These are phyloP conservation scores for Xylogone sp. DNA, from an alignment of 2,329 filamentous ascomycete species.

Conservation along the genomic window DNA sequence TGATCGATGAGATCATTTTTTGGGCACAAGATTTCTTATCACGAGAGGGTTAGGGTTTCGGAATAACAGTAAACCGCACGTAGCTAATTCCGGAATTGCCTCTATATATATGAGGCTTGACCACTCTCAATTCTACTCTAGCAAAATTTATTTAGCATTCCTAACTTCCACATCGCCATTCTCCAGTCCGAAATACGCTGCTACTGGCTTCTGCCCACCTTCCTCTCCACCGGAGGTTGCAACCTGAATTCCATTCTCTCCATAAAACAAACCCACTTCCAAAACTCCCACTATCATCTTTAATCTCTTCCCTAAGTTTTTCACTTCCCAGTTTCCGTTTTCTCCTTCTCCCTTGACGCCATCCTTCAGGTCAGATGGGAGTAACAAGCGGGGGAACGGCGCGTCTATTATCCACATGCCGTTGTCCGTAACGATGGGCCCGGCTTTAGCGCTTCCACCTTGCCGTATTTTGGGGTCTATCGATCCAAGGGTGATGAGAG, in stretches of 20 bases:
- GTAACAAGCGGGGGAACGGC: constrained; percentile 72
- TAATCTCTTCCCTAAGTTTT: constrained; percentile 67
- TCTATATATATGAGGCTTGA: too few species aligned
- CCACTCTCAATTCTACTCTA: too few species aligned
- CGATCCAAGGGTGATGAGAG: constrained; percentile 71
- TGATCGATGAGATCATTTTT: too few species aligned
- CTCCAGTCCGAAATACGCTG: constrained; percentile 91
- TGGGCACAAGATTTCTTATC: too few species aligned
- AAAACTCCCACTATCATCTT: constrained; percentile 82
- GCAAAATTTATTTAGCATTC: constrained; percentile 33
- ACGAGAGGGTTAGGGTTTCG: too few species aligned
- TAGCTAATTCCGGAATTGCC: too few species aligned
- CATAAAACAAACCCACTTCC: constrained; percentile 88
- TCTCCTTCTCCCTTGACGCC: constrained; percentile 48
- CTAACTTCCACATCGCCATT: constrained; percentile 64
- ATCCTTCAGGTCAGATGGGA: constrained; percentile 47
- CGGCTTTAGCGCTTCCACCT: constrained; percentile 72
- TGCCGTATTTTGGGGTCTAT: constrained; percentile 66
- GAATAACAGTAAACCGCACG: too few species aligned
- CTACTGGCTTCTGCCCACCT: constrained; percentile 85
- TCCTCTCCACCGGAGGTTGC: constrained; percentile 53
- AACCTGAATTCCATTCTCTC: constrained; percentile 70
- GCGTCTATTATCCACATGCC: constrained; percentile 90
- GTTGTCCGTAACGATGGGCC: constrained; percentile 81
- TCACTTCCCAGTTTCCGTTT: constrained; percentile 76